Percentiles rank a stretch among this genome's conserved stretches.
Conservation (phyloP, 192 early-diverging fungal genomes). For the Entophlyctis luteolus region DNA sequence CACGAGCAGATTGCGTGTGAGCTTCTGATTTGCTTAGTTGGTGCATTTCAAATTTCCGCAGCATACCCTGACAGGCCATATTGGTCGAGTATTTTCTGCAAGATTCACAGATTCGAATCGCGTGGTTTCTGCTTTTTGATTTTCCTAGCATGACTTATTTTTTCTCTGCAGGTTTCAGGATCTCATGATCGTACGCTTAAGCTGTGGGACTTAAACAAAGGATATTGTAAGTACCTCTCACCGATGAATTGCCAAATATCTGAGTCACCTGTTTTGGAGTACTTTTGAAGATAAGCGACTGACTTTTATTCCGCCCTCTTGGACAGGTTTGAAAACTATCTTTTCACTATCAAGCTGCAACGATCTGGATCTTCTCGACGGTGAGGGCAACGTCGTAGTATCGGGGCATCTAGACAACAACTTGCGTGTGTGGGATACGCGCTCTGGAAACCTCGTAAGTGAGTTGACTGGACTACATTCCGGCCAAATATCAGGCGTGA, state of each 20-base stretch:
- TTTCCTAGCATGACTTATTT: background rate
- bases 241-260: background rate
- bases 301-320: background rate
- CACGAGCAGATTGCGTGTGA: conserved; percentile 68
- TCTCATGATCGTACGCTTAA: conserved; percentile 95
- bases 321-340: conserved; percentile 76
- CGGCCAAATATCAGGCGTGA: conserved; percentile 84
- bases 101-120: conserved; percentile 78
- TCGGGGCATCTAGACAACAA: conserved; percentile 94
- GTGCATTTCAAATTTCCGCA: conserved; percentile 25
- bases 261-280: background rate
- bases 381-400: conserved; percentile 72
- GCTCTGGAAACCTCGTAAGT: conserved; percentile 70
- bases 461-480: conserved; percentile 84
- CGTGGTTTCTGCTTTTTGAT: conserved; percentile 69
- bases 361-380: conserved; percentile 77
- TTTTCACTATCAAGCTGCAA: conserved; percentile 94
- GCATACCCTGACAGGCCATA: conserved; percentile 93
- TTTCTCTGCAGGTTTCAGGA: conserved; percentile 62
- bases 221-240: conserved; percentile 76
- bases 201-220: conserved; percentile 88
- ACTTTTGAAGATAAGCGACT: background rate
- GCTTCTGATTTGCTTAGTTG: background rate
- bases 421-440: conserved; percentile 86
- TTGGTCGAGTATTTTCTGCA: conserved; percentile 86